Percentiles rank a stretch among this genome's conserved stretches.
phyloP scores from a whole-genome alignment of 2,329 filamentous ascomycete species.

The Orbilia oligospora region DNA sequence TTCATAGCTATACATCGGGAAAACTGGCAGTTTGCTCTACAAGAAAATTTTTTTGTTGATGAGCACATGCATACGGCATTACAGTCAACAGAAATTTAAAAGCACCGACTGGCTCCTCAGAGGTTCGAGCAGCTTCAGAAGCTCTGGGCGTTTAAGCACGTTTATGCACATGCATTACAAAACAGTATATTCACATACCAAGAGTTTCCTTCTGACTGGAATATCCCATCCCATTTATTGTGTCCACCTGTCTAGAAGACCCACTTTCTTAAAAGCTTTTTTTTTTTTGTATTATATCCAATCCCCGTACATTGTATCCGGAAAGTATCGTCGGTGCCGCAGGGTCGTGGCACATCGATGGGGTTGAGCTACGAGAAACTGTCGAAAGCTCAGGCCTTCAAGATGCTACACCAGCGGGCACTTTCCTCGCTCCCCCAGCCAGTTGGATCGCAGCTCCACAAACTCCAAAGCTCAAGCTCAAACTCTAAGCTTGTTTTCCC shows the following conservation, averaged over 20 bases:
- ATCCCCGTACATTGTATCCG: conserved; percentile 5
- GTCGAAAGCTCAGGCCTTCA: conserved; percentile 11
- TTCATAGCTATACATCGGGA: conserved; percentile 6
- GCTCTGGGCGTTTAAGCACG: conserved; percentile 27
- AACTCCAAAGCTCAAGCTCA: not conserved
- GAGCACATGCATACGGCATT: conserved; percentile 17
- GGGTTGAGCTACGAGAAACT: not conserved
- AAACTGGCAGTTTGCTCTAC: not conserved
- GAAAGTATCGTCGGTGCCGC: conserved; percentile 26
- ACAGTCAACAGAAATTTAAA: conserved; percentile 20
- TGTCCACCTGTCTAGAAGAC: not conserved
- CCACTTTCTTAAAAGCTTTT: conserved; percentile 12
- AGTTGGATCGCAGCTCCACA: conserved; percentile 19
- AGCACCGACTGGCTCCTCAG: conserved; percentile 28
- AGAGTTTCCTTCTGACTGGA: conserved; percentile 28
- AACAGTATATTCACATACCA: conserved; percentile 26
- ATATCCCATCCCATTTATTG: conserved; percentile 31
- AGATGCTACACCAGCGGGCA: conserved; percentile 7
- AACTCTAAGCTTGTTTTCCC: conserved; percentile 9
- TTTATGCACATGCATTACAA: conserved; percentile 27
- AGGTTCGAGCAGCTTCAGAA: conserved; percentile 11
- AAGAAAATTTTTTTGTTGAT: conserved; percentile 1
- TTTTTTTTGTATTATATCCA: conserved; percentile 9
- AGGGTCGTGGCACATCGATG: conserved; percentile 6
- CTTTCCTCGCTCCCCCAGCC: conserved; percentile 7